Evolutionary conservation across 768 basidiomycete species (phyloP), one percentile per base, ranked within the genome.

Genomic region (Exsudoporus frostii): DNA sequence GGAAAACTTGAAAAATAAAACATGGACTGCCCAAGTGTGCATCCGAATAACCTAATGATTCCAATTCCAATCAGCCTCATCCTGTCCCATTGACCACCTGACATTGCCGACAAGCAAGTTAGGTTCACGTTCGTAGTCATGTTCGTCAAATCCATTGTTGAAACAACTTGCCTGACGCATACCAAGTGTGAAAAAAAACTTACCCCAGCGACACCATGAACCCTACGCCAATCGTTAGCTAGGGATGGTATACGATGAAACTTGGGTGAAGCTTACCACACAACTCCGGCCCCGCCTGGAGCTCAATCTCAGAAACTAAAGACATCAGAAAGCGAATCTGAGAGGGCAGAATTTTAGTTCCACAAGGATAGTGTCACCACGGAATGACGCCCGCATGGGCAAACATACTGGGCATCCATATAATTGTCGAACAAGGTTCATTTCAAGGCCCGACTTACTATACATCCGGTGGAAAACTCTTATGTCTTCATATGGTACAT

Each of bases 1-100:
- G 56, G 48, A 39, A 57, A 57, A 32, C 33, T 50, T 4, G 9
- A 30, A 24, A 51, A 47, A 22, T 57, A 57, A 45, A 48, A 51
- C 6, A 44, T 20, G 13, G 40, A 39, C 45, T 48, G 56, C 7
- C 54, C 56, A 4, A 56, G n/a, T 10, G 45, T 44, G n/a, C 56
- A 56, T 4, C 54, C 56, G 17, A 47, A 57, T 19, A 58, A 29
- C 41, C 55, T 57, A 7, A 11, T 4, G 0, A 15, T 53, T 1
- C 5, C n/a, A 13, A 20, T 25, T 14, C 5, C n/a, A 9, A 22
- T 51, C 8, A 53, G 48, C 20, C n/a, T 7, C 15, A 24, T 34
- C 45, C 32, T 34, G n/a, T n/a, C n/a, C n/a, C n/a, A n/a, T n/a
- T n/a, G n/a, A n/a, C n/a, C n/a, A 33, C 32, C 22, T 46, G 15